Conservation (phyloP, 345 rosid genomes). For the Aquilaria malaccensis region DNA sequence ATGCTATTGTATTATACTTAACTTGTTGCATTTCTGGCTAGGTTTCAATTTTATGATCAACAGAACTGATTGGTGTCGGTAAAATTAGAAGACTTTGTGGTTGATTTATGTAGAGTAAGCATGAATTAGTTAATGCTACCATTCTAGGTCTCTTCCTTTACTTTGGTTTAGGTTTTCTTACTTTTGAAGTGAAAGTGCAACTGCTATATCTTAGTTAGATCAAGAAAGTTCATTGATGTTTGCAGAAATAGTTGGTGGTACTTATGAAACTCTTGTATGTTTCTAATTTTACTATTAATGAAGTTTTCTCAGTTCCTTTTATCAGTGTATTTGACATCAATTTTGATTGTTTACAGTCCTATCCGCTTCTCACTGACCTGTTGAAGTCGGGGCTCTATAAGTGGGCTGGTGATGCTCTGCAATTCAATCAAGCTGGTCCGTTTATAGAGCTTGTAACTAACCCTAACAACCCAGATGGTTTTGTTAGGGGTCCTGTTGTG, state of each 20-base stretch:
- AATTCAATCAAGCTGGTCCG: constrained; percentile 44
- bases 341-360: constrained; percentile 48
- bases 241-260: no score
- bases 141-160: no score
- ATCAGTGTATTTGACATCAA: constrained; percentile 6
- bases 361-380: constrained; percentile 69
- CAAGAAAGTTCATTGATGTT: no score
- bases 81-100: no score
- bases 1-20: background rate
- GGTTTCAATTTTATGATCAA: background rate
- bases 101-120: no score
- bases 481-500: constrained; percentile 54
- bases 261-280: no score
- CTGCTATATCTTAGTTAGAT: no score
- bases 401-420: constrained; percentile 89
- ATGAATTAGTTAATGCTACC: no score
- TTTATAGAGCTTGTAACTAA: constrained; percentile 91
- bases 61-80: no score
- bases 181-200: no score
- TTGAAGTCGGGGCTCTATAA: constrained; percentile 62
- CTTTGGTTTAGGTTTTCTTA: no score
- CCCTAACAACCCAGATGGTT: constrained; percentile 93
- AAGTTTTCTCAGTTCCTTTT: background rate
- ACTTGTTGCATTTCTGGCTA: background rate
- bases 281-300: no score